phyloP scores from a whole-genome alignment of 2,329 filamentous ascomycete genomes.

The Colletotrichum lindemuthianum region DNA sequence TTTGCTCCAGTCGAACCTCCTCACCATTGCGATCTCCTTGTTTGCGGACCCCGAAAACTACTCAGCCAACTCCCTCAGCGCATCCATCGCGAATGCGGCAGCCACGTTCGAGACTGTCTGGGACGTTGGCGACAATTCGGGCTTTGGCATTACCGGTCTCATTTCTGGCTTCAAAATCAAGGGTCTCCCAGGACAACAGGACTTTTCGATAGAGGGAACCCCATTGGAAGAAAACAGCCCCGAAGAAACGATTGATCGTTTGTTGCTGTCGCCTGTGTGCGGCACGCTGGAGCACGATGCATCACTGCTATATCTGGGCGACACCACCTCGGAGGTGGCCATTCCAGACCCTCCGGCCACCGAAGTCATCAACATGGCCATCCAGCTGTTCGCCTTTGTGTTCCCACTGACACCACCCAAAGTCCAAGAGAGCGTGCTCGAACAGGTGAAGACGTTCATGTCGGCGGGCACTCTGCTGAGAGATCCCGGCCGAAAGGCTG shows the following conservation, averaged over 20 bases:
- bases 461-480: conserved; percentile 82
- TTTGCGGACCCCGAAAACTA: conserved; percentile 96
- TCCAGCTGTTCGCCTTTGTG: conserved; percentile 90
- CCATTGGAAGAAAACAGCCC: conserved; percentile 65
- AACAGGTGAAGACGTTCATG: conserved; percentile 92
- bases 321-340: conserved; percentile 52
- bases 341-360: conserved; percentile 84
- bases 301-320: conserved; percentile 76
- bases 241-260: conserved; percentile 71
- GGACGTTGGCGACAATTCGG: conserved; percentile 94
- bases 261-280: conserved; percentile 77
- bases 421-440: conserved; percentile 94
- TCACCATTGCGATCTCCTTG: conserved; percentile 88
- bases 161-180: conserved; percentile 80
- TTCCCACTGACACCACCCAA: conserved; percentile 89
- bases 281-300: conserved; percentile 91
- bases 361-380: conserved; percentile 93
- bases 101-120: conserved; percentile 93
- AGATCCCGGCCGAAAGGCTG: conserved; percentile 87
- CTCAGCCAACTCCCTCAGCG: conserved; percentile 83
- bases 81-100: conserved; percentile 89
- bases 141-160: conserved; percentile 91
- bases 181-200: conserved; percentile 75
- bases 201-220: conserved; percentile 55
- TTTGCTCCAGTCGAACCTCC: conserved; percentile 87